Conservation (phyloP, 129 eudicot species). For the Pseudognaphalium luteoalbum region DNA sequence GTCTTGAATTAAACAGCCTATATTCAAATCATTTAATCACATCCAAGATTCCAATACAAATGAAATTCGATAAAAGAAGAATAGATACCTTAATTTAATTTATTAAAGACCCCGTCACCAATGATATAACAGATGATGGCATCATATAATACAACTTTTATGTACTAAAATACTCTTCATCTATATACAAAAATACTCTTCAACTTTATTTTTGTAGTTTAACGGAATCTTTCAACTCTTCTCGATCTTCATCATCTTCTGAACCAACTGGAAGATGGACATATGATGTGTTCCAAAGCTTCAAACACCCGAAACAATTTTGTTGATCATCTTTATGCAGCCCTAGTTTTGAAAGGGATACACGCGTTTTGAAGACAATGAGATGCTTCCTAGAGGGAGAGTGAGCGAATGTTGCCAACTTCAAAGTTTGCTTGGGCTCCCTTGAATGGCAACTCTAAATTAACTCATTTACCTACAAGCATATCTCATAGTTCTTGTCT, state of each 20-base stretch:
- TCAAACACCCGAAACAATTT: background rate
- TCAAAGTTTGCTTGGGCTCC: no score
- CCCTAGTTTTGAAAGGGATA: background rate
- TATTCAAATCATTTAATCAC: background rate
- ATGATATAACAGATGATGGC: background rate
- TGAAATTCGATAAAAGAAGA: background rate
- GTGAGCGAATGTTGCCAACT: no score
- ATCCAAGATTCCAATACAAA: background rate
- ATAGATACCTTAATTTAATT: background rate
- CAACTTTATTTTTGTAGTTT: background rate
- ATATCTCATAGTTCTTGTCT: background rate
- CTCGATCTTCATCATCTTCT: background rate
- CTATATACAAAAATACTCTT: no score
- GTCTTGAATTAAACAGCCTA: no score
- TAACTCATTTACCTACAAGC: background rate
- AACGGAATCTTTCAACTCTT: background rate
- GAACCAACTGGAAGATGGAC: background rate
- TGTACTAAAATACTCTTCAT: no score
- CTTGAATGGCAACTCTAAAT: background rate
- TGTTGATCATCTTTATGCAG: background rate
- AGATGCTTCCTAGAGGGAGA: background rate
- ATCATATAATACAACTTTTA: no score
- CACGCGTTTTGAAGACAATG: background rate
- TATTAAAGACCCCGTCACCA: background rate
- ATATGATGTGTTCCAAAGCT: constrained; percentile 1